Conservation (phyloP, 805 yeast species). For the Yueomyces sp. region DNA sequence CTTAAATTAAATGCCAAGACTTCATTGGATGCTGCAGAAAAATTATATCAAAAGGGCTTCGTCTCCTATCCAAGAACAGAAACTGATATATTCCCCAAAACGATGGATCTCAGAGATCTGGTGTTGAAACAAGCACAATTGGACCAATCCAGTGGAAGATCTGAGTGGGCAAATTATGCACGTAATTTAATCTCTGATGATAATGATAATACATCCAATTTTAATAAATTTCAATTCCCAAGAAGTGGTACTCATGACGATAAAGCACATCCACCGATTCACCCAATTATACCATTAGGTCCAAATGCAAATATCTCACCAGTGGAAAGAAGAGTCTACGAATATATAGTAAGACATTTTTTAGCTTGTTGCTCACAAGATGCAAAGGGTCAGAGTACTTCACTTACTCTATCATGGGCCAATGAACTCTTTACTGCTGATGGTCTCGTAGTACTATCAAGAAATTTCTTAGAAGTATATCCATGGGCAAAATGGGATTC, state of each 20-base stretch:
- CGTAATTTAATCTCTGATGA: slow-evolving; percentile 22
- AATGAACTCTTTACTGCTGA: slow-evolving; percentile 55
- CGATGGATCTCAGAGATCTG: slow-evolving; percentile 55
- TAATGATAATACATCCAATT: slow-evolving; percentile 5
- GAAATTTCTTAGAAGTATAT: slow-evolving; percentile 72
- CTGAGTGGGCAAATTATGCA: slow-evolving; percentile 88
- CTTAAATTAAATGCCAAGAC: slow-evolving; percentile 71
- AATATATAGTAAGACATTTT: slow-evolving; percentile 73
- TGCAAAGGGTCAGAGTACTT: slow-evolving; percentile 64
- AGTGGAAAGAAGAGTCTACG: slow-evolving; percentile 62
- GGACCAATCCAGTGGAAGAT: slow-evolving; percentile 26
- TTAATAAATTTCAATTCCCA: slow-evolving; percentile 45
- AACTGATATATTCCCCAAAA: slow-evolving; percentile 71
- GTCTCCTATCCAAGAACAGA: slow-evolving; percentile 96
- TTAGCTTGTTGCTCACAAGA: slow-evolving; percentile 87
- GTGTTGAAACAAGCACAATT: slow-evolving; percentile 42
- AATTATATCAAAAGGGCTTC: slow-evolving; percentile 71
- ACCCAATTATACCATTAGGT: slow-evolving; percentile 44
- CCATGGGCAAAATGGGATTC: slow-evolving; percentile 67
- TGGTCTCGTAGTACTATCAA: slow-evolving; percentile 63
- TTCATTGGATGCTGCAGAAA: slow-evolving; percentile 70
- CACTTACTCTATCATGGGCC: slow-evolving; percentile 62
- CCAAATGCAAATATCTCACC: slow-evolving; percentile 13
- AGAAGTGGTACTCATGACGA: slow-evolving; percentile 77
- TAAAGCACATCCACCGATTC: slow-evolving; percentile 97